Evolutionary conservation across 1,139 yeast genomes (phyloP), one percentile per base, ranked within the genome.

Genomic region (Citeromyces hawaiiensis): DNA sequence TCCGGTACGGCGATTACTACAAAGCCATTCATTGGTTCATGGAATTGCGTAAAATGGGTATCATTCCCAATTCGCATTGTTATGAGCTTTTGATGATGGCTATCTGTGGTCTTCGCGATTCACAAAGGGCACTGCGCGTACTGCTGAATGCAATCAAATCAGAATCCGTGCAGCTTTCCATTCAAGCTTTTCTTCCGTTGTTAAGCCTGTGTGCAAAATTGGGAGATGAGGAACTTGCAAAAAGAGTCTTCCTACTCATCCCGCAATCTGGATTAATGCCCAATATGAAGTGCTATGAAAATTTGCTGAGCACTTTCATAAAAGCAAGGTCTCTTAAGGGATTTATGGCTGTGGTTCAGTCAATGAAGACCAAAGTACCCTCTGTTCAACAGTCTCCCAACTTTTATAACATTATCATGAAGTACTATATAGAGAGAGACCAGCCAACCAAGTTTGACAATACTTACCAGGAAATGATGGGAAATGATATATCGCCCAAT

Each of bases 11-110:
- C 18, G 69, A 79, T 38, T 53, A 63, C 21, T 55, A 59, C 0
- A 69, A 65, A 16, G 80, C 72, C 6, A 52, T 63, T 23, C 50
- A 54, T 30, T 60, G 65, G 48, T 73, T 66, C 45, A 57, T 63
- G 23, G 56, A 60, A 15, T 63, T 70, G 54, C 51, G 57, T 13
- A 51, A 56, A 39, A 59, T 57, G 44, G 57, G 60, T 3, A 46
- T 70, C 7, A 38, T 48, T 10, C 67, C 72, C 2, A 53, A 63
- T 4, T 44, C 64, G 0, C 49, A 53, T 11, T 54, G 72, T 1
- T 69, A 68, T 44, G 56, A 63, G 2, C 51, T 68, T 10, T 55
- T 74, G 48, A 54, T 76, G 34, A 53, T 56, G 19, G 57, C 64
- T 1, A 55, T 65, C 37, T 55, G 69, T n/a, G 61, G 60, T 13